Evolutionary conservation across 495 filamentous ascomycete species (phyloP), one percentile per base, ranked within the genome.

Genomic region (Poronia punctata): DNA sequence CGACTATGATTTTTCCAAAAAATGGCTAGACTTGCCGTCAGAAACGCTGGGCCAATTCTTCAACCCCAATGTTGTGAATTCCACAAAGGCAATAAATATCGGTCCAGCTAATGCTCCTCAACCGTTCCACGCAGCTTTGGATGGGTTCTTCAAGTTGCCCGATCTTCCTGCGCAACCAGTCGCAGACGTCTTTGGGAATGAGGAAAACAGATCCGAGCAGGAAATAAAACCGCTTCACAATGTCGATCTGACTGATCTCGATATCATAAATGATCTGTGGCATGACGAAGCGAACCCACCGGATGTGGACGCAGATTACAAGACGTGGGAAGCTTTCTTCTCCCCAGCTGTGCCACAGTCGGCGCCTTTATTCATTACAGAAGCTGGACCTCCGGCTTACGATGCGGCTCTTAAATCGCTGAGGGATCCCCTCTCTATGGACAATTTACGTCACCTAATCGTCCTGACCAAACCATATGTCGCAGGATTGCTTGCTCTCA

Each of bases 241-340:
- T 19, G 40, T 58, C 21, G 18, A 50, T 32, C 11, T 45, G 23
- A 40, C 52, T 27, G 48, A 43, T 30, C 44, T 59, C 27, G 61
- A 50, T 32, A 50, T 44, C 22, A 52, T 48, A 19, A 58, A 74
- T 1, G 73, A 83, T 33, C 51, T 82, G 17, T 89, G 83, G 83
- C 53, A 70, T 35, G 9, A 57, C 38, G 47, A 53, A 10, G 53
- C 64, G 1, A 50, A 60, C 5, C 11, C 40, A 50, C 28, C 42
- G 9, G 50, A 55, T 16, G 53, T 49, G 29, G 41, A 58, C 18
- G 56, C 65, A 19, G 65, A 70, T 32, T 74, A 73, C 45, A 78
- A 66, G 48, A 84, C 77, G 16, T 95, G 88, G 88, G 85, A 93
- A 40, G 70, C 50, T 2, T 89, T 84, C 54, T 62, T 72, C 7